Evolutionary conservation across 2,329 filamentous ascomycete species (phyloP).

Genomic region (Aspergillus awamori): DNA sequence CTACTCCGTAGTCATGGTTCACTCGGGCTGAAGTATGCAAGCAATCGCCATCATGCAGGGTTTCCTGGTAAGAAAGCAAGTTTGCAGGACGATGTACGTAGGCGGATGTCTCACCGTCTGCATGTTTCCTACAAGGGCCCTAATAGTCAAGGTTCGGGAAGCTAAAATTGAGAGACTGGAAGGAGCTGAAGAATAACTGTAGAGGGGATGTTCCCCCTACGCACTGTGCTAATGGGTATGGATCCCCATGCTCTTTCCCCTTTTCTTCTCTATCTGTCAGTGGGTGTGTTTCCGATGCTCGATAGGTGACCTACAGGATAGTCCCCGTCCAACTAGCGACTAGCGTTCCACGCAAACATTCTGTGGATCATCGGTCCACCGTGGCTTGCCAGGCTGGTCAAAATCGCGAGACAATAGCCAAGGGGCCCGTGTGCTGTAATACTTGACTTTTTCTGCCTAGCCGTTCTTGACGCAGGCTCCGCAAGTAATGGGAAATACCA

Average conservation of each 20-base stretch:
- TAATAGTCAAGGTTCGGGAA: background rate
- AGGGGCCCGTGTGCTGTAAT: slow-evolving; percentile 14
- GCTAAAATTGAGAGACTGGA: background rate
- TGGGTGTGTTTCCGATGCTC: background rate
- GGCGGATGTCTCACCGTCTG: slow-evolving; percentile 8
- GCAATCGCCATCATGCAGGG: slow-evolving; percentile 21
- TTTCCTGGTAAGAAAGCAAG: slow-evolving; percentile 15
- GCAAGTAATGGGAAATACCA: background rate
- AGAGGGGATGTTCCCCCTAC: background rate
- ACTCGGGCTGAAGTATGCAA: slow-evolving; percentile 17
- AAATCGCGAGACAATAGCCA: background rate
- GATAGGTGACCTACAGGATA: background rate
- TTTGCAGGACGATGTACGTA: slow-evolving; percentile 8
- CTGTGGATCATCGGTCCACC: background rate
- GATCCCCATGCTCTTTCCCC: background rate
- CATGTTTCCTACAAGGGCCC: background rate
- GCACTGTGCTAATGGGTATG: slow-evolving; percentile 14
- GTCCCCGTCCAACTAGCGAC: background rate
- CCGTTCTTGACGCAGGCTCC: slow-evolving; percentile 13
- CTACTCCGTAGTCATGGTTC: slow-evolving; percentile 9
- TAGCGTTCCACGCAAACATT: background rate
- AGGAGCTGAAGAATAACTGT: slow-evolving; percentile 9
- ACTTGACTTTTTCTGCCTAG: slow-evolving; percentile 9
- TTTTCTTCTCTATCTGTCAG: background rate
- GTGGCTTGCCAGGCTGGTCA: slow-evolving; percentile 3